Evolutionary conservation across 139 green algal species (phyloP), one percentile per base, ranked within the genome.

Genomic region (Ettlia oleoabundans): DNA sequence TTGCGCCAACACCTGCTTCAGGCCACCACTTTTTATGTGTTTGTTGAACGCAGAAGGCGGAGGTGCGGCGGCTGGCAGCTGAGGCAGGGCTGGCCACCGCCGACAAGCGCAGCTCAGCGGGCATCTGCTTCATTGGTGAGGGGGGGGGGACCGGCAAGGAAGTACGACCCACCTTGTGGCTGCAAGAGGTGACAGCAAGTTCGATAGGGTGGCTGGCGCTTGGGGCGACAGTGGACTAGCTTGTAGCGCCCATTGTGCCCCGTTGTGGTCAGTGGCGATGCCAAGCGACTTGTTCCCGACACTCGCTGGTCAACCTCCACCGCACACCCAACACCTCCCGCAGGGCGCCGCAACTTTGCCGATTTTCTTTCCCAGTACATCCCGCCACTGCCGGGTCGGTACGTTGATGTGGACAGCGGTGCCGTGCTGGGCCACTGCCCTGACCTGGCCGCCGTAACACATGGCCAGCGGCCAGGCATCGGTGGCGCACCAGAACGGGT

Each of bases 41-140:
- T 42, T 10, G 26, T 42, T 4, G 24, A 19, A 28, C 61, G 70
- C 62, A 26, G 41, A 98, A 98, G 87, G 37, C 51, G 21, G 81
- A 91, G 2, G 93, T 97, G 28, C 62, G 91, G 9, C 62, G n/a
- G 1, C 5, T 91, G 24, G 94, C 93, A 21, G 81, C 75, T 0
- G 82, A 65, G 37, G 78, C 80, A 10, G 84, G 83, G 1, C 81
- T 96, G 71, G 62, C 28, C 10, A 74, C 53, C 19, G 87, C 87
- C 1, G 38, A 73, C 26, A 86, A 81, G n/a, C 87, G 87, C 66
- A 92, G 84, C 85, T 95, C 90, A 76, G 84, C 89, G 2, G 94
- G 94, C 51, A 96, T 98, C 74, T 98, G 94, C 86, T 98, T 98
- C 88, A 90, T 98, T 21, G 94, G 93, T 82, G 76, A 73, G 80